Percentiles rank a stretch among this genome's conserved stretches.
Conservation (phyloP, 1,284 basidiomycete genomes). For the Fomitopsis schrenkii region DNA sequence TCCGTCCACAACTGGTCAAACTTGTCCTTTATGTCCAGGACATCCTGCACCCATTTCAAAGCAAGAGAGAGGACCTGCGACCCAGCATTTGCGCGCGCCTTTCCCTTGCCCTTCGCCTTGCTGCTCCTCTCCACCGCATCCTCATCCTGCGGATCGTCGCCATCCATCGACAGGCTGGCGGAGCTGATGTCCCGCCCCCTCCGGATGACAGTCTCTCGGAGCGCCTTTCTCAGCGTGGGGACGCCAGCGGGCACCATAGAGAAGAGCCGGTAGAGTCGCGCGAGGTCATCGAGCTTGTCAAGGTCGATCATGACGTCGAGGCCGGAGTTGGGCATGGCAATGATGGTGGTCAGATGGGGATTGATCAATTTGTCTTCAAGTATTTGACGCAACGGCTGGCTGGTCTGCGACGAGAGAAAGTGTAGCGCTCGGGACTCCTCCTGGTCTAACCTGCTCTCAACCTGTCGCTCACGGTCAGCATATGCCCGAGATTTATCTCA, state of each 20-base stretch:
- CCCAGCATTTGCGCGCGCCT: conserved; percentile 40
- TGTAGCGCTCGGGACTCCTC: conserved; percentile 89
- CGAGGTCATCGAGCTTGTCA: conserved; percentile 75
- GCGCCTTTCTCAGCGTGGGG: conserved; percentile 57
- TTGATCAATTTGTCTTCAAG: conserved; percentile 79
- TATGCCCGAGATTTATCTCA: not conserved
- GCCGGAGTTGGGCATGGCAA: conserved; percentile 83
- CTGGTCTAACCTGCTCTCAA: conserved; percentile 77
- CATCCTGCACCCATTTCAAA: conserved; percentile 92
- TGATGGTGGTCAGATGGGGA: conserved; percentile 71
- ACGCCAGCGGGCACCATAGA: conserved; percentile 69
- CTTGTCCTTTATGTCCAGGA: conserved; percentile 88
- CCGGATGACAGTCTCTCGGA: conserved; percentile 74
- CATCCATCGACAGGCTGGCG: conserved; percentile 30
- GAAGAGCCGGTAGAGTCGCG: conserved; percentile 81
- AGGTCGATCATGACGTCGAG: conserved; percentile 86
- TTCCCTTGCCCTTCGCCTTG: conserved; percentile 58
- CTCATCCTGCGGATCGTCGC: conserved; percentile 29
- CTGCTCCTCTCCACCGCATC: conserved; percentile 40
- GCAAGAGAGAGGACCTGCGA: conserved; percentile 56
- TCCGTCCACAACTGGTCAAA: conserved; percentile 77
- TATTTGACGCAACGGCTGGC: conserved; percentile 66
- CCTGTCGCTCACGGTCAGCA: conserved; percentile 42
- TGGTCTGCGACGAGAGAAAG: conserved; percentile 82
- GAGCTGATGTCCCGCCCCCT: conserved; percentile 82